phyloP scores from a whole-genome alignment of 345 rosid species.

The Brassica carinata region DNA sequence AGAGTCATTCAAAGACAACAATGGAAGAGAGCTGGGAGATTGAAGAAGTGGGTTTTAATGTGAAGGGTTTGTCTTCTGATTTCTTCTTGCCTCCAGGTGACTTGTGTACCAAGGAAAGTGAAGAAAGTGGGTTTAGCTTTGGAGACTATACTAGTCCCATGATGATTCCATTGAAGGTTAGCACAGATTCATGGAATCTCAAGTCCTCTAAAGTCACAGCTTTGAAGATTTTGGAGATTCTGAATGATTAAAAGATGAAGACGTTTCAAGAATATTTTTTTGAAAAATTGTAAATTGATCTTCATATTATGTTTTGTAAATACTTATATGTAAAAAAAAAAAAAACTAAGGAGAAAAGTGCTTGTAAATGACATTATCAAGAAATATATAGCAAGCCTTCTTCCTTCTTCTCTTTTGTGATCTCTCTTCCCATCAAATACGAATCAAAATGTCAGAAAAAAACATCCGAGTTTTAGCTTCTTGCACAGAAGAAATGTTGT shows the following conservation, averaged over 20 bases:
- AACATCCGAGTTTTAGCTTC: conserved; percentile 49
- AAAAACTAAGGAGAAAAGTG: conserved; percentile 35
- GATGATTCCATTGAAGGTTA: conserved; percentile 49
- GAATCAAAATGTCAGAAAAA: conserved; percentile 14
- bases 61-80: conserved; percentile 78
- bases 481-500: conserved; percentile 48
- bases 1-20: conserved; percentile 66
- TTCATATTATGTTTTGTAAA: conserved; percentile 30
- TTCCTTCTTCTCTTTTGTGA: conserved; percentile 23
- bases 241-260: conserved; percentile 37
- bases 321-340: conserved; percentile 10
- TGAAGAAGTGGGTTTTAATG: conserved; percentile 90
- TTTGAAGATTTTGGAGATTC: conserved; percentile 52
- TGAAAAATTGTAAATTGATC: conserved; percentile 36
- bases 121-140: conserved; percentile 33
- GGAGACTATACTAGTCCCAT: conserved; percentile 35
- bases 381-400: conserved; percentile 39
- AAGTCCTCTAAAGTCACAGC: conserved; percentile 65
- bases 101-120: conserved; percentile 60
- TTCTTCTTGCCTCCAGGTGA: conserved; percentile 90
- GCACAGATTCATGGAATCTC: conserved; percentile 47
- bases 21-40: conserved; percentile 93
- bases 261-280: conserved; percentile 27
- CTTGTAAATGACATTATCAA: conserved; percentile 31
- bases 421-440: not conserved